phyloP scores from a whole-genome alignment of 495 filamentous ascomycete species.

The Xylaria cubensis region DNA sequence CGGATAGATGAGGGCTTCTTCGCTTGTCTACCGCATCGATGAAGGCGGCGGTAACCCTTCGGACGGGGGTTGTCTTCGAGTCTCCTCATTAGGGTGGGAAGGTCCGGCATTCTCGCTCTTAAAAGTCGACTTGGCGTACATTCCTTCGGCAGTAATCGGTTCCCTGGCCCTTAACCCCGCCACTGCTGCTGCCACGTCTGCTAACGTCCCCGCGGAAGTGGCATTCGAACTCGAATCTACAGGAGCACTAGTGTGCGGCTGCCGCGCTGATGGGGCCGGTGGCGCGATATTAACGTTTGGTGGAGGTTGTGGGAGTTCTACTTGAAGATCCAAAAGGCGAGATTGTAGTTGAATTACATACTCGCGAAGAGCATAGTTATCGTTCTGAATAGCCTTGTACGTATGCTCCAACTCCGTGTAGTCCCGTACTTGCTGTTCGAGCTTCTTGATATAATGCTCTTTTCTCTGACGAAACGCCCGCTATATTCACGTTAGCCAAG shows the following conservation, averaged over 20 bases:
- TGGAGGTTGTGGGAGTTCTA: constrained; percentile 84
- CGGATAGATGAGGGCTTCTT: no score
- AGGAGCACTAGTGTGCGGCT: constrained; percentile 29
- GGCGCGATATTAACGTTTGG: constrained; percentile 50
- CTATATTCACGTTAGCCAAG: constrained; percentile 55
- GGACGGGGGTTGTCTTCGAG: constrained; percentile 46
- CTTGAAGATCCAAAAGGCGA: constrained; percentile 81
- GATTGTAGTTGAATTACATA: constrained; percentile 91
- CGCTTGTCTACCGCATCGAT: constrained; percentile 29
- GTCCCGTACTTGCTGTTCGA: constrained; percentile 89
- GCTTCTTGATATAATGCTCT: constrained; percentile 95
- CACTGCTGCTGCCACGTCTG: constrained; percentile 42
- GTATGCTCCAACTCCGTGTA: constrained; percentile 70
- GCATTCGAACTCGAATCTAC: constrained; percentile 28
- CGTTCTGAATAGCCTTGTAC: constrained; percentile 76
- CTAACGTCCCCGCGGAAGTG: constrained; percentile 40
- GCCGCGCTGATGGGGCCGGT: constrained; percentile 50
- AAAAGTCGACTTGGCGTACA: constrained; percentile 34
- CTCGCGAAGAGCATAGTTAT: constrained; percentile 89
- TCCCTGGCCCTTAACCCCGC: constrained; percentile 37
- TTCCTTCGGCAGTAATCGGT: constrained; percentile 31
- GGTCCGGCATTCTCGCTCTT: constrained; percentile 43
- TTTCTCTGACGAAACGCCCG: constrained; percentile 97
- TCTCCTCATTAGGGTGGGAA: constrained; percentile 46
- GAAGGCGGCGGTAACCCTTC: constrained; percentile 40